Base-by-base conservation (phyloP, 108 stramenopile genomes). In the Tribonema minus region DNA sequence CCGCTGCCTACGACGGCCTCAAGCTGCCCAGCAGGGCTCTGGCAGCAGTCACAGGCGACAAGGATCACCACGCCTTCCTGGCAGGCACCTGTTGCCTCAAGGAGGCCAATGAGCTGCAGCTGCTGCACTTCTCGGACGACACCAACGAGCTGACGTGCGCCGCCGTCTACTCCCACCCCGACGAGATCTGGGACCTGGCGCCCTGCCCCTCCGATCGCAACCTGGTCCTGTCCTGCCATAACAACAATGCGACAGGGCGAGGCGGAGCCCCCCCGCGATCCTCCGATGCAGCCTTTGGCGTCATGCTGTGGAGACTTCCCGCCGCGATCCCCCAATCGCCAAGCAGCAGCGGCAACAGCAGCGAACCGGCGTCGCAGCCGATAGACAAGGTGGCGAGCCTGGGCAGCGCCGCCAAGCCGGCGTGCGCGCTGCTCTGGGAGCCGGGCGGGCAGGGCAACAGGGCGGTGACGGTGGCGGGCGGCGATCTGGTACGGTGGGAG, bases 111-210 rank as follows among this genome's bases (percentile, higher is more conserved):
- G 85, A 85, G 35, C 70, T 85, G 12, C 58, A 37, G 23, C 70
- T 85, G n/a, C 35, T 85, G 33, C 68, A 84, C 9, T 85, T 80
- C 79, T 71, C 39, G 46, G 85, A 85, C 60, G 85, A 85, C 37
- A 83, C 69, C 34, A 85, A 85, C 80, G 77, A 85, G 27, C 54
- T 85, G 5, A 65, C 65, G 33, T 75, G 74, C 28, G 60, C 64
- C 30, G 37, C 64, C 64, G 74, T 75, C 32, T 83, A 81, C 37
- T 79, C 76, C 23, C 83, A 84, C 37, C 85, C 85, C 6, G 72
- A 84, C 36, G 79, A 85, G 69, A 41, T 85, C 6, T 83, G 81
- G 85, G 79, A 76, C 34, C 32, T 85, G 5, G 80, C 79, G 37
- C 77, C 85, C 26, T 83, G 76, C 30, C 78, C 79, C 1, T 30